Evolutionary conservation across 345 rosid genomes (phyloP), one percentile per base, ranked within the genome.

Genomic region (Eucalyptus polyanthemos): DNA sequence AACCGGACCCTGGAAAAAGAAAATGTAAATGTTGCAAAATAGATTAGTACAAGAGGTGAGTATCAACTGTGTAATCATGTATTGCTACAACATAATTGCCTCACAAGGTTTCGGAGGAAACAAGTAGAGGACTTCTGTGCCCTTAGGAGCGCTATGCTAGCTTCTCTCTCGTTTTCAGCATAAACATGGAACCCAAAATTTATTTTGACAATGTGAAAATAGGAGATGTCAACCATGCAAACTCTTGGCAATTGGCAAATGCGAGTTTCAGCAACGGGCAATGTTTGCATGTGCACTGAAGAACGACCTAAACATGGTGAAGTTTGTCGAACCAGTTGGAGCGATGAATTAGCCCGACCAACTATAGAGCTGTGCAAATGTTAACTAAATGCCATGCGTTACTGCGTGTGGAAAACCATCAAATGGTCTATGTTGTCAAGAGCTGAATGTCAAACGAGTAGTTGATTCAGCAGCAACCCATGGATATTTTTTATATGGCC

Each of bases 31-130:
- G 11, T 62, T 22, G 45, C 62, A 56, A 56, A 51, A 56, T 34
- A 86, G 50, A 86, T 47, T 86, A 29, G 12, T 56, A 56, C 60
- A 56, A 56, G 60, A 56, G 62, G 51, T 13, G 11, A 60, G 15
- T 22, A 25, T n/a, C 7, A 9, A 9, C 37, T 22, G 50, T 0
- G 29, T 14, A 50, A 86, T 89, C 22, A 87, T 86, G 37, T n/a
- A 51, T 88, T 87, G 88, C 91, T 91, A 25, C 69, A 88, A 25
- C 91, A 88, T 89, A 93, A 89, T 88, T 94, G 94, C 93, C 90
- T 96, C 7, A 97, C 96, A 62, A 95, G 89, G 87, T 88, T 89
- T 53, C 65, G 72, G 22, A 96, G 97, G 89, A 96, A 97, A 29
- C 91, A 91, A 62, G 67, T 88, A 40, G 95, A 93, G 87, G 98